Base-by-base conservation (phyloP, 805 yeast species). In the Metschnikowia lachancei region DNA sequence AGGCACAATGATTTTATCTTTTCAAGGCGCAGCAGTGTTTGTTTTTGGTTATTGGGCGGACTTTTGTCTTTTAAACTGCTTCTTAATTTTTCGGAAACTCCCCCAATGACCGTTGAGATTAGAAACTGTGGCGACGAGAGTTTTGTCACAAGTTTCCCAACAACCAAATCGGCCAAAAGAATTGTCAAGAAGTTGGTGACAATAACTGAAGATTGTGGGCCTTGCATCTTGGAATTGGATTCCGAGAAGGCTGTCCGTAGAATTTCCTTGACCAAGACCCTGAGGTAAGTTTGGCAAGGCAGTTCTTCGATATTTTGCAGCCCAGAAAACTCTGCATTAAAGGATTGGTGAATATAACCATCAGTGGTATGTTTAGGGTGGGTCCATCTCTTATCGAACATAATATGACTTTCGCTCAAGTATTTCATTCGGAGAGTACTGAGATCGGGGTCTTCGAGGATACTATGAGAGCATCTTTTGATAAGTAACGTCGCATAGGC, bases 81-180 rank as follows among this genome's bases (percentile, higher is more conserved):
- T 18, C 14, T 28, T 13, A 44, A 30, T n/a, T 39, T 44, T n/a
- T 11, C 20, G 5, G 38, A 14, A 10, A 32, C 11, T 8, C 37
- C 36, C 7, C 43, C 47, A 2, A 47, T 22, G 3, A 41, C 49
- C 9, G 39, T 36, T 3, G 47, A 43, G 8, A 50, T 22, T 3
- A 51, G 41, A 26, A 55, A 55, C 5, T 46, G 44, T 2, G 58
- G 58, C 6, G 47, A 26, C 9, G 55, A 40, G 6, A 55, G 43
- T 24, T 45, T 43, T 10, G 32, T 22, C 3, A 54, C 24, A 3
- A 43, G 37, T 39, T 46, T 52, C 10, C 26, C 44, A 12, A 55
- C 34, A 13, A 54, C 58, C 43, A 55, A 36, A 26, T 55, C 58
- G 7, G 52, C 59, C 22, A 55, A n/a, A 14, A 52, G 43, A 2